Conservation (phyloP, 176 grass and related monocot genomes). For the Cenchrus purpureus region DNA sequence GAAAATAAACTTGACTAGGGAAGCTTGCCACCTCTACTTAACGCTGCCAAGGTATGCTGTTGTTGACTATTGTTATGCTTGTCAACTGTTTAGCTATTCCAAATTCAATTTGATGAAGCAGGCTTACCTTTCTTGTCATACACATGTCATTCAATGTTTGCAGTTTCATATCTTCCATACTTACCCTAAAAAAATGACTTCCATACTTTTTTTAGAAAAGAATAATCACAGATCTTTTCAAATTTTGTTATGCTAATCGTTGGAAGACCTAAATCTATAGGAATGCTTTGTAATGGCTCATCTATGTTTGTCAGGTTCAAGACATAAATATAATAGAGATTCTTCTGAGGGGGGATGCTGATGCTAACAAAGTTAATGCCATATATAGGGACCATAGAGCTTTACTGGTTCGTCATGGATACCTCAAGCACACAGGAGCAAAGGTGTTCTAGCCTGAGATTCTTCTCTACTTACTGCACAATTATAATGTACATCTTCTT, state of each 20-base stretch:
- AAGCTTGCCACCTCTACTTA: too few species aligned
- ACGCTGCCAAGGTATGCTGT: too few species aligned
- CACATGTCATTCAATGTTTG: too few species aligned
- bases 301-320: not conserved
- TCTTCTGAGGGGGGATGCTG: not conserved
- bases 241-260: not conserved
- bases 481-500: not conserved
- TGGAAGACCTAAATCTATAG: too few species aligned
- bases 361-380: not conserved
- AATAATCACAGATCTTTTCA: not conserved
- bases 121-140: too few species aligned
- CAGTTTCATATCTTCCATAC: too few species aligned
- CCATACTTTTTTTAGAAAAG: not conserved
- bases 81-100: not conserved
- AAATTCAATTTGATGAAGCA: not conserved
- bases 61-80: not conserved
- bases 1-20: too few species aligned
- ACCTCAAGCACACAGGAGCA: constrained; percentile 37
- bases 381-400: not conserved
- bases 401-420: too few species aligned
- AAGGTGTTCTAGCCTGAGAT: constrained; percentile 21
- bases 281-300: not conserved
- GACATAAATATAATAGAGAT: not conserved
- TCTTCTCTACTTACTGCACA: not conserved
- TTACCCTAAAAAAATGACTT: too few species aligned